These are phyloP conservation scores for Cyclospora cayetanensis DNA, from an alignment of 169 alveolate genomes.

Conservation along the genomic window DNA sequence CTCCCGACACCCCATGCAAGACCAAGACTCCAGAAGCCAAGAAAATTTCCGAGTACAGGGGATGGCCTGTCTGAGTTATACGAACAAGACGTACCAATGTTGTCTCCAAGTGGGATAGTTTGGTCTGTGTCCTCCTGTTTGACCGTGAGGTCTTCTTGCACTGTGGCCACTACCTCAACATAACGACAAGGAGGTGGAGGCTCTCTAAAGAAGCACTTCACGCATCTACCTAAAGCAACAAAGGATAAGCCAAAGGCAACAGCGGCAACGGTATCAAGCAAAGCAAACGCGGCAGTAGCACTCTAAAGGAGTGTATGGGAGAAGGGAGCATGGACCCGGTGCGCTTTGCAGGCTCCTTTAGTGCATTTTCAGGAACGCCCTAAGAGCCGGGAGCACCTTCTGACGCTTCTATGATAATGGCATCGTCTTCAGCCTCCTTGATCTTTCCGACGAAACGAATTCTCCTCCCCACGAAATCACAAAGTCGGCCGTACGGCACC, in stretches of 20 bases:
- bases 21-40: too few relatives aligned
- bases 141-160: conserved; percentile 48
- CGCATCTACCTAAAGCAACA: conserved; percentile 42
- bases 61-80: too few relatives aligned
- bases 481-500: conserved; percentile 48
- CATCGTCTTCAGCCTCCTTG: conserved; percentile 53
- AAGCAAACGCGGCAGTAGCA: neutral
- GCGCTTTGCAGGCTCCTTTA: neutral
- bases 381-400: too few relatives aligned
- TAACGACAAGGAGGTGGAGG: conserved; percentile 54
- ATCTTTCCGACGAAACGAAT: conserved; percentile 42
- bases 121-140: conserved; percentile 36
- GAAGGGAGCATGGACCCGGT: neutral
- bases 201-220: conserved; percentile 15
- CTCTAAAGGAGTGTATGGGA: neutral
- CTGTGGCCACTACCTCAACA: conserved; percentile 57
- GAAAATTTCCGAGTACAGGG: too few relatives aligned
- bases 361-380: too few relatives aligned
- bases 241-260: too few relatives aligned
- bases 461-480: conserved; percentile 31
- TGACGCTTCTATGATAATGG: conserved; percentile 34
- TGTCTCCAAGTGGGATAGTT: conserved; percentile 45
- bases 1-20: too few relatives aligned
- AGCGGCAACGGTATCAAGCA: neutral
- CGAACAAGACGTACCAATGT: conserved; percentile 21